These are phyloP conservation scores for Plectranthus barbatus DNA, from an alignment of 257 asterid species.

Conservation along the genomic window DNA sequence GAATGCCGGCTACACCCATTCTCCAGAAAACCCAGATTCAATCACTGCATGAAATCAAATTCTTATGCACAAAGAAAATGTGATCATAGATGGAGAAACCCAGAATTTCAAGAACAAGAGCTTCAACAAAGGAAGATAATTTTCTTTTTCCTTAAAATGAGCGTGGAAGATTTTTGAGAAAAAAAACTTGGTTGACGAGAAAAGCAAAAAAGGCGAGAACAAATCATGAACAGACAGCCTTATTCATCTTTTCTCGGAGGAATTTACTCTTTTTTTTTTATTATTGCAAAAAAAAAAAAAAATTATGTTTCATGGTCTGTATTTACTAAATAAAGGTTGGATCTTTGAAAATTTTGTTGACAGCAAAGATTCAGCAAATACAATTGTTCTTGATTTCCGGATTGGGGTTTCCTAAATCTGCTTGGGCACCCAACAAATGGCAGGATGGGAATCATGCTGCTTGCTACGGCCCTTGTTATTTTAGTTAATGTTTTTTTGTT, in stretches of 20 bases:
- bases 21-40: background rate
- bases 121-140: background rate
- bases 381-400: slow-evolving; percentile 37
- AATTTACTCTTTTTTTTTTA: slow-evolving; percentile 7
- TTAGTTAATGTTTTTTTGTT: background rate
- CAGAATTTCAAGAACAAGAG: slow-evolving; percentile 2
- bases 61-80: too few relatives aligned
- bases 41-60: background rate
- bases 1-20: slow-evolving; percentile 28
- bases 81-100: background rate
- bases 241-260: slow-evolving; percentile 15
- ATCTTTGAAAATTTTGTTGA: slow-evolving; percentile 9
- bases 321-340: slow-evolving; percentile 2
- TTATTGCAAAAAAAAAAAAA: too few relatives aligned
- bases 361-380: slow-evolving; percentile 28
- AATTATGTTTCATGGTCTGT: background rate
- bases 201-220: slow-evolving; percentile 27
- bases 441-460: slow-evolving; percentile 26
- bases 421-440: slow-evolving; percentile 63
- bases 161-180: slow-evolving; percentile 17
- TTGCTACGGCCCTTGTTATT: background rate
- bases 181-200: slow-evolving; percentile 33
- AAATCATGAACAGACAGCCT: slow-evolving; percentile 21
- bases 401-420: slow-evolving; percentile 51
- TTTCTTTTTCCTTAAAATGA: slow-evolving; percentile 14